phyloP scores from a whole-genome alignment of 371 early-diverging fungal genomes.

The Blakeslea trispora region DNA sequence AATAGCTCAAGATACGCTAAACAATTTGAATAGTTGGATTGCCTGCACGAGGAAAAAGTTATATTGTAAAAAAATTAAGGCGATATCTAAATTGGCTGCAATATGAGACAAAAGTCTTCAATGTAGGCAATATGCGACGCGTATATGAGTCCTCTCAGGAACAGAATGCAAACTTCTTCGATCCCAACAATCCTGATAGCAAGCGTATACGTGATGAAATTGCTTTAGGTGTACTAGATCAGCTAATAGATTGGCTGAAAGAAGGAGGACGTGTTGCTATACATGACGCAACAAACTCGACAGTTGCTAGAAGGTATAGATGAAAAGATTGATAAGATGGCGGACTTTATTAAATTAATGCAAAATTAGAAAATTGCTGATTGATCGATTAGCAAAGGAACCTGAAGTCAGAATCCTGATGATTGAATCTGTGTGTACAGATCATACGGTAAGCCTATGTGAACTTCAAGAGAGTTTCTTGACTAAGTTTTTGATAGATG shows the following conservation, averaged over 20 bases:
- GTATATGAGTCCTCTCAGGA: constrained; percentile 46
- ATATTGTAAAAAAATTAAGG: constrained; percentile 83
- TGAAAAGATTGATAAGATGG: background rate
- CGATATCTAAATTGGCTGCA: constrained; percentile 76
- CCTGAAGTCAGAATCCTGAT: constrained; percentile 60
- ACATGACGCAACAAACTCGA: constrained; percentile 91
- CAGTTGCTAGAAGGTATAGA: constrained; percentile 64
- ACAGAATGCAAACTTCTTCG: constrained; percentile 73
- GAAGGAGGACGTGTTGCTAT: constrained; percentile 76
- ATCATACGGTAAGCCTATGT: constrained; percentile 38
- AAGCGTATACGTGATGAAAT: constrained; percentile 70
- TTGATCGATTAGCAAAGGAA: constrained; percentile 63
- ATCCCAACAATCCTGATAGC: constrained; percentile 72
- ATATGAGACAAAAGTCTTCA: constrained; percentile 75
- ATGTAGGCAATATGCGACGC: constrained; percentile 86
- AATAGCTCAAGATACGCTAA: background rate
- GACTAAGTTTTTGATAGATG: constrained; percentile 34
- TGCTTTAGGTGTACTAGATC: constrained; percentile 80
- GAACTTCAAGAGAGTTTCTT: background rate
- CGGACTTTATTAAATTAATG: no score
- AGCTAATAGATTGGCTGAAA: constrained; percentile 76
- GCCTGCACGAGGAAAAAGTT: constrained; percentile 89
- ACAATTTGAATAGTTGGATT: constrained; percentile 63
- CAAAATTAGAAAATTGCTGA: constrained; percentile 48
- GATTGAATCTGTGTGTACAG: constrained; percentile 81